Evolutionary conservation across 805 yeast species (phyloP).

Genomic region (Brettanomyces nanus): DNA sequence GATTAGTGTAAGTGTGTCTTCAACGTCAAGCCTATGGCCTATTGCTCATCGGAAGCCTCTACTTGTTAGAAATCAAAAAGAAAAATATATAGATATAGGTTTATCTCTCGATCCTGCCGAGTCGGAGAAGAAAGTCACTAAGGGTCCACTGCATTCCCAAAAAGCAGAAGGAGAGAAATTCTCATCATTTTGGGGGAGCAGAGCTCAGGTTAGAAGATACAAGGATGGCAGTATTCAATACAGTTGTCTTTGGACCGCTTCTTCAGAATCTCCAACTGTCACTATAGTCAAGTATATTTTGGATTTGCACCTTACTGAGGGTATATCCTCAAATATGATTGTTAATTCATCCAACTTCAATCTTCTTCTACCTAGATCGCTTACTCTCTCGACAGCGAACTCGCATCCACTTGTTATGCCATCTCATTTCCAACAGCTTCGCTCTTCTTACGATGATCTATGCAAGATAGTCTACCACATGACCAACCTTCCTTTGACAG

Average conservation of each 20-base stretch:
- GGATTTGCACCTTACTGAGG: slow-evolving; percentile 48
- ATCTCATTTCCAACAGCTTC: slow-evolving; percentile 33
- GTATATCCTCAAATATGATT: slow-evolving; percentile 28
- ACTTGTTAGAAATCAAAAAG: slow-evolving; percentile 11
- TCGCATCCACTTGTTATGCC: slow-evolving; percentile 41
- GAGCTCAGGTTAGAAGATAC: slow-evolving; percentile 80
- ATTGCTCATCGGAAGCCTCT: slow-evolving; percentile 46
- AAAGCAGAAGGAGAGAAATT: slow-evolving; percentile 54
- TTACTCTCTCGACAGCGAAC: slow-evolving; percentile 45
- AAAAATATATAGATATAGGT: slow-evolving; percentile 43
- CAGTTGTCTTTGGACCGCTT: slow-evolving; percentile 77
- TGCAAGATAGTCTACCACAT: slow-evolving; percentile 35
- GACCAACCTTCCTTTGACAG: slow-evolving; percentile 57
- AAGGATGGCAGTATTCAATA: slow-evolving; percentile 87
- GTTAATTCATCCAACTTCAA: slow-evolving; percentile 39
- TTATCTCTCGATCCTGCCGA: slow-evolving; percentile 61
- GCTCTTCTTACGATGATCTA: slow-evolving; percentile 44
- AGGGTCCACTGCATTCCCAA: slow-evolving; percentile 69
- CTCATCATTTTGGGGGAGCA: slow-evolving; percentile 82
- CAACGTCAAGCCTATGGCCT: slow-evolving; percentile 25
- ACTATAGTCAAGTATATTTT: slow-evolving; percentile 59
- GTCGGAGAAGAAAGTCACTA: slow-evolving; percentile 74
- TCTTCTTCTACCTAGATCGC: slow-evolving; percentile 48
- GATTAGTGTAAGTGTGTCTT: slow-evolving; percentile 24
- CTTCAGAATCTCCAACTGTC: slow-evolving; percentile 53